Percentiles rank a stretch among this genome's conserved stretches.
Conservation (phyloP, 1,284 basidiomycete species). For the Phylloporus gajari region DNA sequence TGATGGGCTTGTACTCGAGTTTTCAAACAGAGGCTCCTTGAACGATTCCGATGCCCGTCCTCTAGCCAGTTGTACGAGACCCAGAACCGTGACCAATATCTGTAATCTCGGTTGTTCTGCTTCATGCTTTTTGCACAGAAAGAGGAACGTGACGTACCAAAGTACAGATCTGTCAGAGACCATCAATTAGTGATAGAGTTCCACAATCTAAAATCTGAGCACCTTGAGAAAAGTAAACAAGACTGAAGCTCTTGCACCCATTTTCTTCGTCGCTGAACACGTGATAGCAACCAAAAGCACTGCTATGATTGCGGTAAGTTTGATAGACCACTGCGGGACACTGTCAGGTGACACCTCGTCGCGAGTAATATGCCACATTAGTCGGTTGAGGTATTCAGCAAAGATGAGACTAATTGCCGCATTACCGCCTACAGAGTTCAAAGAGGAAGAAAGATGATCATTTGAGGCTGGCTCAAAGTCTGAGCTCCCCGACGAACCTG, state of each 20-base stretch:
- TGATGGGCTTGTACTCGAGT: constrained; percentile 81
- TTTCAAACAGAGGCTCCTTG: constrained; percentile 73
- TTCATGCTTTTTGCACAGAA: background rate
- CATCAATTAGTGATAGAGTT: constrained; percentile 14
- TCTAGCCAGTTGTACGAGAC: constrained; percentile 76
- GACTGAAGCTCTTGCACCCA: constrained; percentile 86
- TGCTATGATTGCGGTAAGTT: constrained; percentile 83
- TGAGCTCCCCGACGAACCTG: constrained; percentile 57
- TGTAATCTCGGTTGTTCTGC: constrained; percentile 41
- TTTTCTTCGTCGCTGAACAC: constrained; percentile 81
- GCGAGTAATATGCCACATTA: constrained; percentile 74
- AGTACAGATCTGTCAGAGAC: constrained; percentile 59
- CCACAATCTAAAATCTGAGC: constrained; percentile 22
- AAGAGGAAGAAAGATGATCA: constrained; percentile 14
- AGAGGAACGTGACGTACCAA: constrained; percentile 53
- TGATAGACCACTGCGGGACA: constrained; percentile 93
- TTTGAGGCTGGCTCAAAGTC: background rate
- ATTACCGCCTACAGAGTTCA: constrained; percentile 60
- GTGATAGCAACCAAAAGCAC: constrained; percentile 78
- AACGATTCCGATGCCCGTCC: constrained; percentile 76
- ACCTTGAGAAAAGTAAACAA: constrained; percentile 91
- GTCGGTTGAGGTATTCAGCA: constrained; percentile 87
- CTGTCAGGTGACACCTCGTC: constrained; percentile 76
- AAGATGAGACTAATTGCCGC: constrained; percentile 80
- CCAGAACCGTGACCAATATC: constrained; percentile 77